Base-by-base conservation (phyloP, 805 yeast species). In the Yamadazyma scolyti region DNA sequence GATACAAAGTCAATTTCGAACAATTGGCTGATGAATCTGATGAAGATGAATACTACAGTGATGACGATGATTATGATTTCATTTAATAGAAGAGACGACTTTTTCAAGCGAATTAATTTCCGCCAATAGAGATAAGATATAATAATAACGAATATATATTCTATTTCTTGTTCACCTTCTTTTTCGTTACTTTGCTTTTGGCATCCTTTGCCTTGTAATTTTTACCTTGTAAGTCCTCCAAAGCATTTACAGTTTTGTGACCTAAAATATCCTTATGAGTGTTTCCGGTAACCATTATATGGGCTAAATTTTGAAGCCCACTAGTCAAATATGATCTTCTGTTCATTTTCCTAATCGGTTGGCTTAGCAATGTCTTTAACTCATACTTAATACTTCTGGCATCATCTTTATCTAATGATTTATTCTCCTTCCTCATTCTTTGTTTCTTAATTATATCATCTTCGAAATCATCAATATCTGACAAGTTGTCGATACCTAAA, bases 1-100 rank as follows among this genome's bases (percentile, higher is more conserved):
- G 99, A 69, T 93, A 93, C 67, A 88, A 88, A 65, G 93, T 93
- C 48, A 93, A 93, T 69, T 93, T 93, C 52, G 98, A 93, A 61
- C 97, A 88, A 71, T 75, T 93, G 56, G 83, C 70, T 31, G 95
- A 87, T 32, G 97, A 86, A 34, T 71, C 79, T 37, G 95, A 86
- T 43, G 97, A 89, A 54, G 72, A 65, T 39, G 95, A 86, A 59
- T 83, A 80, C 58, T 88, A 79, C 61, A 88, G 79, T 60, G 83
- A 80, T 42, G 82, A 77, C 51, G 72, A 71, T 49, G 78, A 69
- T 30, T 55, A 59, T 42, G 55, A 58, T 43, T 60, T 58, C 62
- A 58, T 58, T 48, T 57, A 55, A 30, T 10, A 19, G n/a, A n/a
- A n/a, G n/a, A n/a, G n/a, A n/a, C n/a, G n/a, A n/a, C n/a, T 11